Evolutionary conservation across 495 filamentous ascomycete genomes (phyloP).

Genomic region (Parmelia sp.): DNA sequence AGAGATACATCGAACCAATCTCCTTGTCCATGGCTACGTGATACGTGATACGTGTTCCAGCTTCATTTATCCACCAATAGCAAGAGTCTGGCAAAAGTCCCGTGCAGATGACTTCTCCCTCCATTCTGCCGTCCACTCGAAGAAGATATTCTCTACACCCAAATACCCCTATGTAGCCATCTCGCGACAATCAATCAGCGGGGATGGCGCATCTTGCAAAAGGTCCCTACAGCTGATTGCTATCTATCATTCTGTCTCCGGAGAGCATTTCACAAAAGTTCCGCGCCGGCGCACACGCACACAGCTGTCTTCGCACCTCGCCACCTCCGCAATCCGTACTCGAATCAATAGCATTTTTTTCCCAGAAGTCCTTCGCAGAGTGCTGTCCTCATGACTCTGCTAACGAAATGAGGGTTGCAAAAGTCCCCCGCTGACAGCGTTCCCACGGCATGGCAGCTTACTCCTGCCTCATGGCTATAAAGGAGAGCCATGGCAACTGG

Average conservation of each 20-base stretch:
- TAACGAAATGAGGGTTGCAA: not conserved
- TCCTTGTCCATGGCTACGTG: too few relatives aligned
- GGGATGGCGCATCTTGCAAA: not conserved
- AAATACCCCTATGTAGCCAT: not conserved
- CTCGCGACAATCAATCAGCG: not conserved
- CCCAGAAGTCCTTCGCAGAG: not conserved
- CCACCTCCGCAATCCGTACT: not conserved
- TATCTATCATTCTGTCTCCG: not conserved
- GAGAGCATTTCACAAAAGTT: not conserved
- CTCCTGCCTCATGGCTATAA: constrained; percentile 8
- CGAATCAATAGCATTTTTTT: not conserved
- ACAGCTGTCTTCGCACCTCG: not conserved
- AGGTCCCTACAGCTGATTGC: constrained; percentile 3
- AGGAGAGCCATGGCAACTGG: not conserved
- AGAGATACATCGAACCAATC: not conserved
- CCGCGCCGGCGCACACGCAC: too few relatives aligned
- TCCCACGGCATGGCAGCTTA: not conserved
- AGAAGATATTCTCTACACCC: not conserved
- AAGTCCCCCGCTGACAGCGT: not conserved
- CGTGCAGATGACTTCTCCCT: not conserved
- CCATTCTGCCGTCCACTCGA: not conserved
- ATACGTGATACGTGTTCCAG: too few relatives aligned
- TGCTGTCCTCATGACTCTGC: not conserved
- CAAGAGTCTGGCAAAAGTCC: constrained; percentile 1
- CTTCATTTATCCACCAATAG: not conserved